phyloP scores from a whole-genome alignment of 2,329 filamentous ascomycete genomes.

The Tolypocladium nubicola region DNA sequence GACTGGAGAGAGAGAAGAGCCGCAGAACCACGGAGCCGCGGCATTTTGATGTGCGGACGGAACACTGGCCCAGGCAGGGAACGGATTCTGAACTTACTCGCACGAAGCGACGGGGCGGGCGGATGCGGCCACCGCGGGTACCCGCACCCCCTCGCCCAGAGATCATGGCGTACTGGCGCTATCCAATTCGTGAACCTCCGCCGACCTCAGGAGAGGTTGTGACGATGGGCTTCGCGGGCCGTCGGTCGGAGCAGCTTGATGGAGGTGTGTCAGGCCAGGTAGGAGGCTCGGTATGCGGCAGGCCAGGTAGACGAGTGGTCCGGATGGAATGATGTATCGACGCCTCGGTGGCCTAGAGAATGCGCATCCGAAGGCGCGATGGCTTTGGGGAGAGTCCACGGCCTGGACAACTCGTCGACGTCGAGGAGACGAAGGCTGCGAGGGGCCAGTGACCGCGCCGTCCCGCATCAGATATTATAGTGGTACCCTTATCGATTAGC shows the following conservation, averaged over 20 bases:
- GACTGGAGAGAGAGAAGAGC: too few species aligned
- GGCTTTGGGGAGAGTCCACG: neutral
- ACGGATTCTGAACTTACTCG: constrained; percentile 23
- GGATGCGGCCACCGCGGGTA: constrained; percentile 27
- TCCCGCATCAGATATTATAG: neutral
- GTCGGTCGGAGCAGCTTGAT: neutral
- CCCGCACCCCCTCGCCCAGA: constrained; percentile 36
- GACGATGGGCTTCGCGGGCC: neutral
- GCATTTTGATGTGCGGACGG: neutral
- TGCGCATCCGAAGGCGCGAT: neutral
- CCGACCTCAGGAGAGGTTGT: neutral
- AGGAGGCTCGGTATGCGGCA: neutral
- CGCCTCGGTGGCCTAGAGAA: neutral
- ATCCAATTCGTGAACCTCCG: neutral
- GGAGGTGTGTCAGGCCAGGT: neutral
- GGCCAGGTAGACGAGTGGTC: too few species aligned
- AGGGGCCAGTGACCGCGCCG: neutral
- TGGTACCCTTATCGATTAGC: constrained; percentile 1
- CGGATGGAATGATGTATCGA: neutral
- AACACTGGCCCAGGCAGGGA: neutral
- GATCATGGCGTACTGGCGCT: constrained; percentile 26
- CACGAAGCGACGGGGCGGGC: constrained; percentile 30
- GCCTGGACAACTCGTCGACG: neutral
- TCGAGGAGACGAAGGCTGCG: neutral
- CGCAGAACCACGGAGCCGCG: neutral